These are phyloP conservation scores for Trichoderma asperelloides DNA, from an alignment of 495 filamentous ascomycete species.

Conservation along the genomic window DNA sequence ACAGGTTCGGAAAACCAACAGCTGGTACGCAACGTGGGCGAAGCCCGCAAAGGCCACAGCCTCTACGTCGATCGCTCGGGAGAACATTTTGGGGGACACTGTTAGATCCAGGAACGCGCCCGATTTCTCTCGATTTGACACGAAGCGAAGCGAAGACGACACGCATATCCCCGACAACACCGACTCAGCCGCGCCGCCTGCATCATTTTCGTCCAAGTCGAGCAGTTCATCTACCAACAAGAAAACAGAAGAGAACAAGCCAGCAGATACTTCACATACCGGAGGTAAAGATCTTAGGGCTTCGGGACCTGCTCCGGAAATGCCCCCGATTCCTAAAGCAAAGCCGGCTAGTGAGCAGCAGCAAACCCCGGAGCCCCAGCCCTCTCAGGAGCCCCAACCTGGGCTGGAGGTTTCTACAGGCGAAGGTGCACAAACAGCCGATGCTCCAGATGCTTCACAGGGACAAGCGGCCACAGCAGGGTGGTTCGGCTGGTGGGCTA, in stretches of 20 bases:
- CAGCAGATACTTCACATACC: background rate
- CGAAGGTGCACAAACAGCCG: background rate
- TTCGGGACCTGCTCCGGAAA: background rate
- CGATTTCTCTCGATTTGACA: slow-evolving; percentile 40
- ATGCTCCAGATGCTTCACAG: slow-evolving; percentile 2
- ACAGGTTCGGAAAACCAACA: slow-evolving; percentile 45
- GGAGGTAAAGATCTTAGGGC: background rate
- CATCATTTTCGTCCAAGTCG: slow-evolving; percentile 19
- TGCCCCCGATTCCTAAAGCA: background rate
- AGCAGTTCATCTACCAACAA: slow-evolving; percentile 13
- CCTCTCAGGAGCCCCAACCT: slow-evolving; percentile 9
- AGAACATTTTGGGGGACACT: slow-evolving; percentile 59
- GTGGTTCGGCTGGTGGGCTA: slow-evolving; percentile 9
- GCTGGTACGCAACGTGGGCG: slow-evolving; percentile 63
- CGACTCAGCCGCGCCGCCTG: slow-evolving; percentile 20
- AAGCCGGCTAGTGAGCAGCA: background rate
- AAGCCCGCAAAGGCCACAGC: slow-evolving; percentile 57
- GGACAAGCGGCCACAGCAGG: slow-evolving; percentile 28
- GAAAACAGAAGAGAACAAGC: slow-evolving; percentile 6
- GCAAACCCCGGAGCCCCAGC: slow-evolving; percentile 9
- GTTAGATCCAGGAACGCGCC: slow-evolving; percentile 26
- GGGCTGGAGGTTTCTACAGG: slow-evolving; percentile 8
- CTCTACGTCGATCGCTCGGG: slow-evolving; percentile 66
- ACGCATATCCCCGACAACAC: slow-evolving; percentile 18
- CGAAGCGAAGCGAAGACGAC: slow-evolving; percentile 26